Base-by-base conservation (phyloP, 441 rosid genomes). In the Melastoma candidum region DNA sequence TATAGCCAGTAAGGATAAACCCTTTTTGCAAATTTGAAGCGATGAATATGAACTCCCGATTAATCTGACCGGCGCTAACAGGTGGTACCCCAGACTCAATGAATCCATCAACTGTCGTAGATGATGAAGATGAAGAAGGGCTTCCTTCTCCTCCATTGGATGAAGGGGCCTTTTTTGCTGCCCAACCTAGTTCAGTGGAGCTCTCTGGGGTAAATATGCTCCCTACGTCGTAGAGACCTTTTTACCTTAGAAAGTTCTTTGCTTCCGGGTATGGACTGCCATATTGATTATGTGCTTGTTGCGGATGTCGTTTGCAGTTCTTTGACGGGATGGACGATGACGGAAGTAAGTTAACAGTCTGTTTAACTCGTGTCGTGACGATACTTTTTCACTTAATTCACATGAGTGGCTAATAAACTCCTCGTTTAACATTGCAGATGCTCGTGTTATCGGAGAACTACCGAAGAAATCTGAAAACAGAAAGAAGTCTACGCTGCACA, bases 251-350 rank as follows among this genome's bases (percentile, higher is more conserved):
- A 46, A 46, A 51, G 55, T 36, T 36, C 22, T 12, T 36, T 32
- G 55, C 14, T 51, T 27, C 57, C 29, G 65, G 82, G 80, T 71
- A 82, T 67, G 36, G n/a, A 54, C 22, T 41, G 60, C 56, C 65
- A 41, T 67, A 49, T 51, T 32, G 12, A 59, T 67, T 63, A 26
- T 41, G 47, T 57, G 63, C 60, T 26, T 54, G 26, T 48, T 36
- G 41, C 41, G 8, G 41, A 36, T 36, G 41, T 36, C 41, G 26
- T 45, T 48, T 65, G 69, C 68, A 87, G 82, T 83, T 93, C 80
- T 93, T 89, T n/a, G 99, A 93, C 68, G 88, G 97, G 73, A 78
- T 93, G 90, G 96, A 85, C 69, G 89, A 89, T 58, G 83, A 80
- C 75, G 96, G 90, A 86, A 86, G 99, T 93, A 77, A 84, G 99